Evolutionary conservation across 1,139 yeast genomes (phyloP).

Genomic region (Suhomyces maxii): DNA sequence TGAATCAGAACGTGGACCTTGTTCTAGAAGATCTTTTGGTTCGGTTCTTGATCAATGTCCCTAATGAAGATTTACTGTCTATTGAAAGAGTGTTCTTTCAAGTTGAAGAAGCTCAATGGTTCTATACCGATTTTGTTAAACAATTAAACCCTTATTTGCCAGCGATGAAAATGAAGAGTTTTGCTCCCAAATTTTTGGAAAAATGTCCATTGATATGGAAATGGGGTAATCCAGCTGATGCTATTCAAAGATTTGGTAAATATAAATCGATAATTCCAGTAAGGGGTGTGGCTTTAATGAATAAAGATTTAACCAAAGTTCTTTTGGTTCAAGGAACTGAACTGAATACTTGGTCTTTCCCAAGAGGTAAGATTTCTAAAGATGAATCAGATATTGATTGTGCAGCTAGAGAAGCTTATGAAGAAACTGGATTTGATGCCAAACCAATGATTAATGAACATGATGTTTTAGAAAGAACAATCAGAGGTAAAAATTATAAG

Average conservation of each 20-base stretch:
- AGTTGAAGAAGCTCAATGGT: constrained; percentile 99
- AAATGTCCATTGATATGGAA: constrained; percentile 86
- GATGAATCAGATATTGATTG: constrained; percentile 89
- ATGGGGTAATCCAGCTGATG: constrained; percentile 79
- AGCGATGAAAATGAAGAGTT: constrained; percentile 72
- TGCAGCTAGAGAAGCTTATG: constrained; percentile 91
- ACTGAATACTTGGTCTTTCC: constrained; percentile 89
- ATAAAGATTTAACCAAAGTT: constrained; percentile 66
- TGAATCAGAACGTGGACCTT: constrained; percentile 63
- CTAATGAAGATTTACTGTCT: constrained; percentile 83
- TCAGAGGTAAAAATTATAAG: constrained; percentile 81
- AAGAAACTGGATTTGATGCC: constrained; percentile 94
- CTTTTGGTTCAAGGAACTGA: constrained; percentile 85
- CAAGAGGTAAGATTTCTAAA: constrained; percentile 94
- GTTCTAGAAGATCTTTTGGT: constrained; percentile 86
- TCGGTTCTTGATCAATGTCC: constrained; percentile 87
- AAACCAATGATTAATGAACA: constrained; percentile 63
- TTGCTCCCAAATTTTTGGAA: constrained; percentile 69
- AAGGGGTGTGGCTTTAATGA: constrained; percentile 90
- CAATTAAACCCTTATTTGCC: constrained; percentile 78
- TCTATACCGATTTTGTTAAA: constrained; percentile 82
- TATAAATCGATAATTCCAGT: constrained; percentile 94
- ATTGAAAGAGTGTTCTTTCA: constrained; percentile 89
- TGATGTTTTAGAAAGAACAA: constrained; percentile 78
- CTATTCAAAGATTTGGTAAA: constrained; percentile 71